Conservation (phyloP, 345 rosid species). For the Tarenaya hassleriana region DNA sequence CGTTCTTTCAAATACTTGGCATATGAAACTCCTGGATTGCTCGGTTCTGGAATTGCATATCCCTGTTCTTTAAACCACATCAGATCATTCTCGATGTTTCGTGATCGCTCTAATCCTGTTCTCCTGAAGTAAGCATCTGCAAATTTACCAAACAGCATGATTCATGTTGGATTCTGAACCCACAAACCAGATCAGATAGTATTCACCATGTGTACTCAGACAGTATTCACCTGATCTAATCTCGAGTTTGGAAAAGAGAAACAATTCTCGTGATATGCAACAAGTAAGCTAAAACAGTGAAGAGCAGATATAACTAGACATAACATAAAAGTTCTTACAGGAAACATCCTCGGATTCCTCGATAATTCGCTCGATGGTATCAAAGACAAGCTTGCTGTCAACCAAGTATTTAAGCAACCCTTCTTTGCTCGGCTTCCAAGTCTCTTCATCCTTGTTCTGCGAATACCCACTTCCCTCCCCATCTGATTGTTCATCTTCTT, state of each 20-base stretch:
- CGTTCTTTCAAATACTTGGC: conserved; percentile 63
- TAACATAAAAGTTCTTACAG: conserved; percentile 40
- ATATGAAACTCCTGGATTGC: conserved; percentile 56
- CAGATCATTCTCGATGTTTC: conserved; percentile 56
- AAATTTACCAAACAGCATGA: conserved; percentile 1
- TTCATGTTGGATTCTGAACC: not conserved
- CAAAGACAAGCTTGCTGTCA: conserved; percentile 68
- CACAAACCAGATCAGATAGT: not conserved
- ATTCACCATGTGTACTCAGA: too few species aligned
- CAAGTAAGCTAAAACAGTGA: not conserved
- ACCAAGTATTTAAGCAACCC: conserved; percentile 71
- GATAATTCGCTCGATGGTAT: conserved; percentile 61
- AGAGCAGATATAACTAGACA: not conserved
- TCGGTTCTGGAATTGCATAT: conserved; percentile 51
- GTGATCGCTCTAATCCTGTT: conserved; percentile 76
- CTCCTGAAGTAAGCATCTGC: conserved; percentile 84
- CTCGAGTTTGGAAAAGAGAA: too few species aligned
- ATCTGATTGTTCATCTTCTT: conserved; percentile 18
- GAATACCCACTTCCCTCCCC: conserved; percentile 22
- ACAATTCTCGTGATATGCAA: too few species aligned
- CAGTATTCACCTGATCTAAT: too few species aligned
- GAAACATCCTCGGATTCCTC: conserved; percentile 77
- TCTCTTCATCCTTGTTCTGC: conserved; percentile 20
- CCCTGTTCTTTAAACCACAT: conserved; percentile 51
- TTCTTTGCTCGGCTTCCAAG: conserved; percentile 63